Percentiles rank a stretch among this genome's conserved stretches.
phyloP scores from a whole-genome alignment of 1,284 basidiomycete genomes.

The Ceratobasidium theobromae region DNA sequence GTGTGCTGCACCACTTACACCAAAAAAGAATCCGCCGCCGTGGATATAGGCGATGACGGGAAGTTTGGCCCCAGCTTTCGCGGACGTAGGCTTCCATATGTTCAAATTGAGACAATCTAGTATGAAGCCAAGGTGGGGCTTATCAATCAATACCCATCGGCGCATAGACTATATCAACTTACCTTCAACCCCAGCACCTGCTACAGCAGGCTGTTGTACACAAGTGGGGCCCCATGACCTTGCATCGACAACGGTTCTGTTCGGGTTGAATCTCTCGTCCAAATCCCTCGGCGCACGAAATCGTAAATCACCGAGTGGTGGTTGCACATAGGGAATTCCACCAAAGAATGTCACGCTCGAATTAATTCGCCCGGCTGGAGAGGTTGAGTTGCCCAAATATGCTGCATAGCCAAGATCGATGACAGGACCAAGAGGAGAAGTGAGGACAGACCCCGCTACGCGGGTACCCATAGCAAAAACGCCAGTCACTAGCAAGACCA shows the following conservation, averaged over 20 bases:
- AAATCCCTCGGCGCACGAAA: slow-evolving; percentile 47
- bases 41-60: slow-evolving; percentile 70
- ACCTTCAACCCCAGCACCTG: slow-evolving; percentile 18
- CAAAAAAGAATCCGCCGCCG: slow-evolving; percentile 53
- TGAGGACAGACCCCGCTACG: background rate
- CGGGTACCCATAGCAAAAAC: background rate
- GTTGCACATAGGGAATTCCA: slow-evolving; percentile 52
- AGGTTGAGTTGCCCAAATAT: slow-evolving; percentile 47
- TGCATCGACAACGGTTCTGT: slow-evolving; percentile 33
- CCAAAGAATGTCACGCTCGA: slow-evolving; percentile 59
- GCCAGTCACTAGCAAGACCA: background rate
- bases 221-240: slow-evolving; percentile 24
- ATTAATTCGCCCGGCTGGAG: slow-evolving; percentile 38
- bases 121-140: slow-evolving; percentile 40
- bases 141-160: background rate
- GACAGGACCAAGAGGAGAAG: slow-evolving; percentile 25
- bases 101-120: slow-evolving; percentile 52
- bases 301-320: slow-evolving; percentile 43
- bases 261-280: slow-evolving; percentile 35
- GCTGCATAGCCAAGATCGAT: slow-evolving; percentile 40
- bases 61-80: slow-evolving; percentile 46
- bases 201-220: slow-evolving; percentile 24
- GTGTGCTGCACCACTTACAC: slow-evolving; percentile 15
- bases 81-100: slow-evolving; percentile 45
- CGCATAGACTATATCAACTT: background rate